These are phyloP conservation scores for Alnus rubra DNA, from an alignment of 306 rosid species.

Conservation along the genomic window DNA sequence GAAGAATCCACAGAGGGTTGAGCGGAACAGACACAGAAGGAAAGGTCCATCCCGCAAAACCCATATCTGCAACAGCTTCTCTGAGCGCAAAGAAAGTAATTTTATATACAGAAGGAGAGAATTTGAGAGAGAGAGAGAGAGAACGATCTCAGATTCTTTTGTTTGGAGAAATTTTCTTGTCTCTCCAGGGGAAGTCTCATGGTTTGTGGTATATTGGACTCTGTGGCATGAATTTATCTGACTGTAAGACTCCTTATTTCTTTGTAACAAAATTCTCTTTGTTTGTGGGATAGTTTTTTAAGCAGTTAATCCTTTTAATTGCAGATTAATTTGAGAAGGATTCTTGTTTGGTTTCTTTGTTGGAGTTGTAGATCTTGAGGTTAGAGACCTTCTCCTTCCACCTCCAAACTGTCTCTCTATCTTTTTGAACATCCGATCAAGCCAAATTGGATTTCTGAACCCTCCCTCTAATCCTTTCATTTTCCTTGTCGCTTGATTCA, in stretches of 20 bases:
- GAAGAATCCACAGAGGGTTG: constrained; percentile 27
- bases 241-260: constrained; percentile 38
- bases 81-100: neutral
- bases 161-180: constrained; percentile 6
- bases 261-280: constrained; percentile 14
- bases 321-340: constrained; percentile 9
- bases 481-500: neutral
- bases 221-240: constrained; percentile 29
- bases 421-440: neutral
- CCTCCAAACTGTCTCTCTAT: neutral
- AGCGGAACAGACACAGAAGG: constrained; percentile 12
- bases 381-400: constrained; percentile 20
- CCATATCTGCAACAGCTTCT: constrained; percentile 10
- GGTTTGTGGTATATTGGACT: neutral
- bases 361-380: constrained; percentile 47
- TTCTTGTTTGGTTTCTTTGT: constrained; percentile 9
- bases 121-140: neutral
- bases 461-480: neutral
- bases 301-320: constrained; percentile 3
- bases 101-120: neutral
- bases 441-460: neutral
- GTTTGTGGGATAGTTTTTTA: constrained; percentile 1
- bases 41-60: neutral
- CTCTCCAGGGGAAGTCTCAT: neutral
- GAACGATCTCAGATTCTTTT: constrained; percentile 39